A percentile compares a stretch with the other conserved stretches of the same genome.
phyloP scores from a whole-genome alignment of 2,329 filamentous ascomycete species.

The Ophiocordyceps australis region DNA sequence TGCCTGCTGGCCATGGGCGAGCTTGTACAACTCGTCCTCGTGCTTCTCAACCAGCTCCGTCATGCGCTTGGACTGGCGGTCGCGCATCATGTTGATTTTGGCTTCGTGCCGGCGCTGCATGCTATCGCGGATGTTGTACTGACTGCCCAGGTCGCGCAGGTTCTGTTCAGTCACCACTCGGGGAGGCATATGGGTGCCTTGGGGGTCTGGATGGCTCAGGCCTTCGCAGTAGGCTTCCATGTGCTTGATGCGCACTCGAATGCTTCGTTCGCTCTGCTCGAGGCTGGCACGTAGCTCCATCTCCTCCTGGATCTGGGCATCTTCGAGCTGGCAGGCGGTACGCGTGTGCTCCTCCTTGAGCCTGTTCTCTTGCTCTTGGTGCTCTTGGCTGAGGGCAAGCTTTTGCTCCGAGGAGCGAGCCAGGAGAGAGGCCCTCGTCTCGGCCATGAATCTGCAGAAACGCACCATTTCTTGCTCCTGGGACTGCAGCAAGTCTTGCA shows the following conservation, averaged over 20 bases:
- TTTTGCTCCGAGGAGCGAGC: conserved; percentile 30
- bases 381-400: conserved; percentile 23
- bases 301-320: conserved; percentile 42
- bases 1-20: conserved; percentile 24
- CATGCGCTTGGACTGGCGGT: conserved; percentile 42
- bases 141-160: conserved; percentile 37
- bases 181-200: conserved; percentile 18
- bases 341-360: conserved; percentile 36
- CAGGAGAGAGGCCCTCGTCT: conserved; percentile 29
- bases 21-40: conserved; percentile 26
- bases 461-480: conserved; percentile 33
- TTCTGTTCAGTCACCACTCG: conserved; percentile 41
- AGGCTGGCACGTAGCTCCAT: conserved; percentile 36
- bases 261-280: conserved; percentile 36
- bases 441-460: conserved; percentile 29
- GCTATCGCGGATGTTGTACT: conserved; percentile 40
- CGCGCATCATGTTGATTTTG: conserved; percentile 47
- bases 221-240: conserved; percentile 49
- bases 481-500: conserved; percentile 21
- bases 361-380: conserved; percentile 27
- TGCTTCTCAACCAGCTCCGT: conserved; percentile 39
- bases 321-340: conserved; percentile 35
- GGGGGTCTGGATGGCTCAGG: conserved; percentile 21
- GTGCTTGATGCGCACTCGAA: conserved; percentile 39
- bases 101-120: conserved; percentile 39